Percentiles rank a stretch among this genome's conserved stretches.
These are phyloP conservation scores for Trichoderma aggressivum DNA, from an alignment of 2,329 filamentous ascomycete species.

Conservation along the genomic window DNA sequence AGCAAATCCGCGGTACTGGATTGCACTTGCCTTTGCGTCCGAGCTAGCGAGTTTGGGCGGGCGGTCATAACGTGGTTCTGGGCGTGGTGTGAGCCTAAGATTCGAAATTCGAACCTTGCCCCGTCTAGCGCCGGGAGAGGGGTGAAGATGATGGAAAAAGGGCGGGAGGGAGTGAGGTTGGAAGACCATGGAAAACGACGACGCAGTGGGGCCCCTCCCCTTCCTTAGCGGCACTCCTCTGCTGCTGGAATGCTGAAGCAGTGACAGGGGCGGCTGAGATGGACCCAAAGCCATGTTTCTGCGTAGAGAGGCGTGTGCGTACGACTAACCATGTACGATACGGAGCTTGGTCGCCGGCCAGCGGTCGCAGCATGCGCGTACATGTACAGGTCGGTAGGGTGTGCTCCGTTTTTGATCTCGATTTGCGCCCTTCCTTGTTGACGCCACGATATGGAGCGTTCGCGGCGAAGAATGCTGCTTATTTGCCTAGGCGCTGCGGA, in stretches of 20 bases:
- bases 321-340: background rate
- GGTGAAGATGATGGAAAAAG: conserved; percentile 2
- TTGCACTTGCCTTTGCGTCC: conserved; percentile 31
- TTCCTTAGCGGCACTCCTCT: conserved; percentile 4
- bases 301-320: conserved; percentile 1
- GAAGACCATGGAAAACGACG: background rate
- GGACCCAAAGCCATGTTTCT: background rate
- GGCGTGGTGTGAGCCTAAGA: conserved; percentile 15
- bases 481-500: conserved; percentile 7
- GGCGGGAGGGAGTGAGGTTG: background rate
- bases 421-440: conserved; percentile 11
- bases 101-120: background rate
- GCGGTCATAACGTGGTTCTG: conserved; percentile 23
- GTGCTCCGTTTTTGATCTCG: conserved; percentile 12
- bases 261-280: conserved; percentile 14
- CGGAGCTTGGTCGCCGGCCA: background rate
- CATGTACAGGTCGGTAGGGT: background rate
- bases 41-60: conserved; percentile 28
- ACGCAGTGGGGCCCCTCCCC: background rate
- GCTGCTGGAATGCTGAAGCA: conserved; percentile 5
- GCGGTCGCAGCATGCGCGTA: background rate
- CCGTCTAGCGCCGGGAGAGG: background rate
- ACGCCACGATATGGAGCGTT: conserved; percentile 18
- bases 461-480: conserved; percentile 9
- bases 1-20: conserved; percentile 34